A percentile compares a stretch with the other conserved stretches of the same genome.
phyloP scores from a whole-genome alignment of 805 yeast species.

The Yarrowia yakushimensis region DNA sequence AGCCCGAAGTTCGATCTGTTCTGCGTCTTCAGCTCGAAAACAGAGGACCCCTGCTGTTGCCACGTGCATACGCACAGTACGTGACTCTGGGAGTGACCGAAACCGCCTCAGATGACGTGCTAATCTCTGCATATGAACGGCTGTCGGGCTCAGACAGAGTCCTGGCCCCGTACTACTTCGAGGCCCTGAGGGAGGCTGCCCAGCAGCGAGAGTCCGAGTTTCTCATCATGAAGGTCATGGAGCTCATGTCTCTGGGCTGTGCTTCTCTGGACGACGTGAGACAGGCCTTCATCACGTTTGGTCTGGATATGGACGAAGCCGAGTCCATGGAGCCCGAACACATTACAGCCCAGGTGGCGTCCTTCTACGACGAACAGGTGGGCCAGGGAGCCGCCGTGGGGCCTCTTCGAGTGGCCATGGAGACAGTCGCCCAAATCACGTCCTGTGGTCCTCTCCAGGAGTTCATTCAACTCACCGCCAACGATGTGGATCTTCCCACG shows the following conservation, averaged over 20 bases:
- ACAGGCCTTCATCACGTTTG: slow-evolving; percentile 41
- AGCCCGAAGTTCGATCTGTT: neutral
- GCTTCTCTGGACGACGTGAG: slow-evolving; percentile 50
- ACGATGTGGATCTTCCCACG: slow-evolving; percentile 44
- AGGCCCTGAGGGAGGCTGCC: slow-evolving; percentile 52
- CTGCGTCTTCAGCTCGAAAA: neutral
- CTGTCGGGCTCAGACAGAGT: slow-evolving; percentile 45
- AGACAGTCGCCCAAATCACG: slow-evolving; percentile 28
- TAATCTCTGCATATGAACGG: slow-evolving; percentile 48
- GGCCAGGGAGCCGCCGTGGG: slow-evolving; percentile 7
- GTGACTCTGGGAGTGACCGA: slow-evolving; percentile 49
- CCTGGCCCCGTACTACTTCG: slow-evolving; percentile 52
- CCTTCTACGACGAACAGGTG: slow-evolving; percentile 10
- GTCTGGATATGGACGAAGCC: slow-evolving; percentile 31
- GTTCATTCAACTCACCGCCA: slow-evolving; percentile 40
- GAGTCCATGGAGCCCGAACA: slow-evolving; percentile 27
- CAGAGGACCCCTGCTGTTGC: slow-evolving; percentile 4
- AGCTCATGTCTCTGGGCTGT: slow-evolving; percentile 50
- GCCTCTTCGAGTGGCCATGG: slow-evolving; percentile 28
- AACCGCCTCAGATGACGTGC: slow-evolving; percentile 47
- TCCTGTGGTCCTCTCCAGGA: slow-evolving; percentile 26
- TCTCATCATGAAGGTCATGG: slow-evolving; percentile 45
- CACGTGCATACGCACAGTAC: slow-evolving; percentile 36
- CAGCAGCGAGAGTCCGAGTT: slow-evolving; percentile 48
- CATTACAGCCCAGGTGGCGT: slow-evolving; percentile 4